phyloP scores from a whole-genome alignment of 164 flowering plant species.

The Aristolochia fimbriata region DNA sequence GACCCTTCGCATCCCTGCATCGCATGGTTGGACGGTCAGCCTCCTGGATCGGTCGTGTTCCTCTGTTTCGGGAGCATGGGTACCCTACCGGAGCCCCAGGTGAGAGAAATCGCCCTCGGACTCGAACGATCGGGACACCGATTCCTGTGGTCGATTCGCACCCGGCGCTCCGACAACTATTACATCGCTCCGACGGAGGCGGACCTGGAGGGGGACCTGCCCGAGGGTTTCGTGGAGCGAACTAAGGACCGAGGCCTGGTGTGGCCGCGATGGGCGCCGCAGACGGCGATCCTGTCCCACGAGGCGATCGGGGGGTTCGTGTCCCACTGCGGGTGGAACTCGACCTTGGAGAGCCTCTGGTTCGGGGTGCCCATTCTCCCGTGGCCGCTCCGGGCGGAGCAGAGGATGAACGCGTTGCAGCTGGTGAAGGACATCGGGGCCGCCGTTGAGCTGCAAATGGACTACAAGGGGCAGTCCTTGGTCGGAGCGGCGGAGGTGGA shows the following conservation, averaged over 20 bases:
- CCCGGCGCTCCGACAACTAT: not conserved
- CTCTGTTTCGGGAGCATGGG: slow-evolving; percentile 13
- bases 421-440: slow-evolving; percentile 26
- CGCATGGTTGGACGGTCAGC: slow-evolving; percentile 8
- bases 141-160: slow-evolving; percentile 4
- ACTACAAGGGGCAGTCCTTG: slow-evolving; percentile 4
- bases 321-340: slow-evolving; percentile 15
- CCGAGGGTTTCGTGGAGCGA: slow-evolving; percentile 9
- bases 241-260: slow-evolving; percentile 9
- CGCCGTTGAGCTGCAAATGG: slow-evolving; percentile 23
- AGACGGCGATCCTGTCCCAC: slow-evolving; percentile 4
- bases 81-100: slow-evolving; percentile 7
- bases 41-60: slow-evolving; percentile 4
- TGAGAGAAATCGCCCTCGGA: slow-evolving; percentile 14
- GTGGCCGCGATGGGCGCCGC: slow-evolving; percentile 11
- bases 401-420: slow-evolving; percentile 31
- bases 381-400: slow-evolving; percentile 51
- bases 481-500: slow-evolving; percentile 30
- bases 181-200: not conserved
- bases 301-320: slow-evolving; percentile 10
- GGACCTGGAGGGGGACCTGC: slow-evolving; percentile 4
- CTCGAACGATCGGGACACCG: slow-evolving; percentile 3
- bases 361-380: slow-evolving; percentile 26
- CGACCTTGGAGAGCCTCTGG: slow-evolving; percentile 11
- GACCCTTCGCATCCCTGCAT: not conserved